Percentiles rank a stretch among this genome's conserved stretches.
These are phyloP conservation scores for Solanum pinnatisectum DNA, from an alignment of 257 asterid species.

Conservation along the genomic window DNA sequence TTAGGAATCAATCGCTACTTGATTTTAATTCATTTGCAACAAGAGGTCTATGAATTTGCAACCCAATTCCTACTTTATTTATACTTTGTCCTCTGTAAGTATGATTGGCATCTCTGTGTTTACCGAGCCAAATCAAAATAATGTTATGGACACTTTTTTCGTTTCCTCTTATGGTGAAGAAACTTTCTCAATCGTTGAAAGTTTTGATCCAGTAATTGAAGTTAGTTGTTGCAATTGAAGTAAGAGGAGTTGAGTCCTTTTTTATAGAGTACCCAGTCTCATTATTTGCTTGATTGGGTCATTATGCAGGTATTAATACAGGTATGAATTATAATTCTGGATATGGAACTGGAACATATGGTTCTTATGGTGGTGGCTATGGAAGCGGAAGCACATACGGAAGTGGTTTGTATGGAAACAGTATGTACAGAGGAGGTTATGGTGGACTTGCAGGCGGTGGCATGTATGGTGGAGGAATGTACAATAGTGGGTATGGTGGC, in stretches of 20 bases:
- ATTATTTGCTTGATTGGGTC: slow-evolving; percentile 5
- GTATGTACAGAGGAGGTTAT: slow-evolving; percentile 81
- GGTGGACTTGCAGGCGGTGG: slow-evolving; percentile 75
- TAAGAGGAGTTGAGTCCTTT: not conserved
- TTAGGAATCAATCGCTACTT: not conserved
- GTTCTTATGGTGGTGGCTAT: slow-evolving; percentile 20
- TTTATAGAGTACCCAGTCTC: not conserved
- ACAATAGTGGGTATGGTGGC: slow-evolving; percentile 58
- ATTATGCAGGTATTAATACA: slow-evolving; percentile 48
- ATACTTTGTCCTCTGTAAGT: not conserved
- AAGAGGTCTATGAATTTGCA: not conserved
- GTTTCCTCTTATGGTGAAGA: not conserved
- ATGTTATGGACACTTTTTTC: not conserved
- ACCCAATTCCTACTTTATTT: not conserved
- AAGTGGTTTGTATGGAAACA: slow-evolving; percentile 78
- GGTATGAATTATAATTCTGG: slow-evolving; percentile 56
- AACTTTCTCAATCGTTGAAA: not conserved
- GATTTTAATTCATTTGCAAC: not conserved
- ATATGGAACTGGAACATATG: slow-evolving; percentile 41
- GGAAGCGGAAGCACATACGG: slow-evolving; percentile 70
- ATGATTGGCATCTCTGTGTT: not conserved
- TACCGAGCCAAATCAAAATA: not conserved
- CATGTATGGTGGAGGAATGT: slow-evolving; percentile 85
- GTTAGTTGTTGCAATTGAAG: not conserved
- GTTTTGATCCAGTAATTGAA: not conserved